phyloP scores from a whole-genome alignment of 2,329 filamentous ascomycete species.

The Xylaria sp. region DNA sequence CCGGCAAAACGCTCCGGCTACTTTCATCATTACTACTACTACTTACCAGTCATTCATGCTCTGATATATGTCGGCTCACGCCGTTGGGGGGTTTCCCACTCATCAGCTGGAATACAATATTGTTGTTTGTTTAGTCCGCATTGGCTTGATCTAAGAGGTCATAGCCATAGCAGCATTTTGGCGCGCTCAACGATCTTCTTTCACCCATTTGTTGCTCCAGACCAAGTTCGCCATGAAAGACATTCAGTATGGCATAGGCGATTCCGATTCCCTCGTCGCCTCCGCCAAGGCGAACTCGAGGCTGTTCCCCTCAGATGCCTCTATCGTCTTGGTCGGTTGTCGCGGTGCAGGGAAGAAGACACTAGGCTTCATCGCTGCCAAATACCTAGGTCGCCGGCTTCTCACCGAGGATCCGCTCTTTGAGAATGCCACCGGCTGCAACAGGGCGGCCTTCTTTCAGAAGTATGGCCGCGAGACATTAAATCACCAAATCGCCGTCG shows the following conservation, averaged over 20 bases:
- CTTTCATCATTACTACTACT: background rate
- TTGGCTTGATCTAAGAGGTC: background rate
- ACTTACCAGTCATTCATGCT: background rate
- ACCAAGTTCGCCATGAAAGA: constrained; percentile 21
- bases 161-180: background rate
- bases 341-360: constrained; percentile 68
- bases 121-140: background rate
- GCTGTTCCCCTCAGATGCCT: constrained; percentile 54
- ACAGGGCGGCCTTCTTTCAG: constrained; percentile 54
- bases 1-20: background rate
- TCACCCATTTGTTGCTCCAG: background rate
- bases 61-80: background rate
- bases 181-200: background rate
- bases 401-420: constrained; percentile 66
- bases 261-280: constrained; percentile 10
- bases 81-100: background rate
- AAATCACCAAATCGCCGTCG: constrained; percentile 54
- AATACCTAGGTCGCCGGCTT: constrained; percentile 59
- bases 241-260: constrained; percentile 18
- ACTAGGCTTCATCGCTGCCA: constrained; percentile 66
- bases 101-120: background rate
- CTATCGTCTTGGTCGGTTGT: constrained; percentile 65
- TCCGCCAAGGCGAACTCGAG: constrained; percentile 32
- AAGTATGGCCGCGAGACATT: constrained; percentile 57
- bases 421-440: constrained; percentile 56